These are phyloP conservation scores for Monosporascus sp. DNA, from an alignment of 2,329 filamentous ascomycete genomes.

Conservation along the genomic window DNA sequence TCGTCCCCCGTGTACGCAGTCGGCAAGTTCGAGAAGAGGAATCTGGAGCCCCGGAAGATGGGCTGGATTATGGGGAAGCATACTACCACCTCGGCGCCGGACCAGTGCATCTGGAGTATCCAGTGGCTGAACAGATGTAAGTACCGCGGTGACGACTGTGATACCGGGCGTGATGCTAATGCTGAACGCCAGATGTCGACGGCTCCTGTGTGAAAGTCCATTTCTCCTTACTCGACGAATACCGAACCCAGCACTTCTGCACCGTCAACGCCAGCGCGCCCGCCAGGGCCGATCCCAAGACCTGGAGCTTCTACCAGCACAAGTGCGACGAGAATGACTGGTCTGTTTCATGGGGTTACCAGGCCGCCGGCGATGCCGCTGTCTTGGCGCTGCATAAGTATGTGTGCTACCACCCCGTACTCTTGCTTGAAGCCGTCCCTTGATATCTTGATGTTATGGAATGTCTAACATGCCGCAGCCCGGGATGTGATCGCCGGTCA, in stretches of 20 bases:
- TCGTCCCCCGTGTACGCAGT: not conserved
- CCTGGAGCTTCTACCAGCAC: not conserved
- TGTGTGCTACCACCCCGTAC: not conserved
- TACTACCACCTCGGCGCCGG: not conserved
- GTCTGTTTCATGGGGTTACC: not conserved
- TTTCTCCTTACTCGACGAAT: not conserved
- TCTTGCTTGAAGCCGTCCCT: too few relatives aligned
- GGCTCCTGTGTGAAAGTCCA: not conserved
- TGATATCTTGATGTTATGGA: too few relatives aligned
- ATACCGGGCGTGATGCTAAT: too few relatives aligned
- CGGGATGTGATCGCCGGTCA: not conserved
- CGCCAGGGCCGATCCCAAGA: not conserved
- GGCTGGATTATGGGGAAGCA: not conserved
- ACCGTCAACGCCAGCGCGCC: not conserved
- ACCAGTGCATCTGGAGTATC: not conserved
- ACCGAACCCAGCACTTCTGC: not conserved
- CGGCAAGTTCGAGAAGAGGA: not conserved
- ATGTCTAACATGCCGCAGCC: not conserved
- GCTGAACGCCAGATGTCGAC: not conserved
- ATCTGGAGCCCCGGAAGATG: not conserved
- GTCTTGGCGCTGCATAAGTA: not conserved
- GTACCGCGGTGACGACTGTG: not conserved
- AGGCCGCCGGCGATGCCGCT: not conserved
- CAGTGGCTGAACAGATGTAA: not conserved
- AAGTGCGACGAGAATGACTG: not conserved